Base-by-base conservation (phyloP, 129 eudicot genomes). In the Saposhnikovia divaricata region DNA sequence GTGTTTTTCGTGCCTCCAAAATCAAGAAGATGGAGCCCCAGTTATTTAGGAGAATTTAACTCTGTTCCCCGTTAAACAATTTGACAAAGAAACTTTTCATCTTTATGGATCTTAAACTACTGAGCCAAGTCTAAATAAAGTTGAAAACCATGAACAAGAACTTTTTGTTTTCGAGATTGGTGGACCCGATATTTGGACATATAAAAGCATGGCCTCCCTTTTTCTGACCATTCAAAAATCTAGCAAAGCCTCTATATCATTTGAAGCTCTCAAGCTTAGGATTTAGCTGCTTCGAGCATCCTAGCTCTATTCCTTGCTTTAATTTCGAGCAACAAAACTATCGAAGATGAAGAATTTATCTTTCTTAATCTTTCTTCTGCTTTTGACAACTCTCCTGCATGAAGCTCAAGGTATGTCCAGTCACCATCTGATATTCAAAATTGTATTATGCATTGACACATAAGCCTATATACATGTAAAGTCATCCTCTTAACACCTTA, bases 391-490 rank as follows among this genome's bases (percentile, higher is more conserved):
- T 85, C 79, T 83, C 66, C 77, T 85, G 75, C 85, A 61, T 83
- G 90, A 88, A 80, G 87, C 90, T 86, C 88, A 87, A 77, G 97
- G 97, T 89, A 89, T 77, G 76, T 45, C 37, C 37, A 61, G 8
- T 14, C 21, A 57, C 28, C 28, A 7, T 55, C 65, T 57, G 25
- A 23, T 57, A 8, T 21, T 2, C 23, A 10, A 2, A 1, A 61
- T 61, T 59, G 5, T 25, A 61, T 25, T n/a, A 61, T 25, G 28
- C 28, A 59, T 59, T n/a, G n/a, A 9, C 31, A 9, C 14, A 23
- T 9, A 8, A 59, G 31, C 31, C 31, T 7, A 59, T n/a, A n/a
- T 23, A 61, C 69, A 25, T n/a, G 10, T 57, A 0, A 59, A 2
- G 66, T 23, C 28, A 9, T 59, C 34, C 15, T 59, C 12, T 25